Evolutionary conservation across 2,329 filamentous ascomycete species (phyloP), one percentile per base, ranked within the genome.

Genomic region (Scortechinia acanthostroma): DNA sequence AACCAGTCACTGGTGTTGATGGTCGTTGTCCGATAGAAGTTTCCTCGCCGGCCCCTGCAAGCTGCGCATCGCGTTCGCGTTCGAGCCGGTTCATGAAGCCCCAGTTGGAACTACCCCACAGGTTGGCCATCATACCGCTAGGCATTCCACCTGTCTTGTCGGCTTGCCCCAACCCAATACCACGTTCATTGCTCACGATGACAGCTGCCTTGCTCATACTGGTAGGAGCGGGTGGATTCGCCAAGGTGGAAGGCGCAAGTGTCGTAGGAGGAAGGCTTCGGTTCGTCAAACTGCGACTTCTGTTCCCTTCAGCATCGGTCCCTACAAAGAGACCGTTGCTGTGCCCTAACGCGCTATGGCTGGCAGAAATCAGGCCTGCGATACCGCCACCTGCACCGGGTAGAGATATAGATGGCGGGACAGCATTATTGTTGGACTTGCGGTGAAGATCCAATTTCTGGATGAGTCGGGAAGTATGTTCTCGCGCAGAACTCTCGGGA

Each of bases 101-200:
- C 78, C 80, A 85, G 51, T 84, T 83, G 6, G 74, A 76, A 50
- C 74, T 83, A 21, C 83, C 83, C 83, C 83, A 86, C 3, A 85
- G 57, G 52, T 87, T 87, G 5, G 82, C 82, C 70, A 86, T 77
- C 52, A 87, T 73, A 25, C 80, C 80, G 50, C 77, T 80, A 4
- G 83, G 81, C 68, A 85, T 81, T n/a, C 74, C 75, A n/a, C 79
- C 75, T 21, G 70, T 73, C 42, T 67, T 76, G 53, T 81, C 76
- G 48, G 69, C 69, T 43, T 68, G 65, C 17, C 35, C 35, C 17
- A 40, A 17, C 10, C 76, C 72, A 48, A 84, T 69, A 2, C 78
- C 80, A 49, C 77, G 71, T 57, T 86, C 82, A 43, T 77, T 77
- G 53, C 76, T 81, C n/a, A 86, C 71, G 22, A 83, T 70, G 10